phyloP scores from a whole-genome alignment of 2,329 filamentous ascomycete genomes.

The Claviceps sp. region DNA sequence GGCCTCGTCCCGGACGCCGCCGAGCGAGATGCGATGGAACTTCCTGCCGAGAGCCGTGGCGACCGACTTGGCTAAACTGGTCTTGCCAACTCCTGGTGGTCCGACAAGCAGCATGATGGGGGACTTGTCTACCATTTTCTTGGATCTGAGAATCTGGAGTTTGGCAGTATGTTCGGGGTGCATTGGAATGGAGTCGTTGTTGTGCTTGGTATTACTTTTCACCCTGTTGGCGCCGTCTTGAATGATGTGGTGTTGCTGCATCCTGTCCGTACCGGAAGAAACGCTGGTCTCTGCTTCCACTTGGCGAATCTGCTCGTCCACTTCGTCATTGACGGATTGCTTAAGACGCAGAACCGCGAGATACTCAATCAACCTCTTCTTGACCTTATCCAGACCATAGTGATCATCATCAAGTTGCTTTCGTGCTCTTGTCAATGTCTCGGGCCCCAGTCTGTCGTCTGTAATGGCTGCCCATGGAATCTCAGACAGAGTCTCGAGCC shows the following conservation, averaged over 20 bases:
- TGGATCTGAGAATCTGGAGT: slow-evolving; percentile 62
- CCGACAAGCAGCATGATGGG: slow-evolving; percentile 89
- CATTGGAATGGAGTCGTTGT: background rate
- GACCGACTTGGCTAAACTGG: slow-evolving; percentile 83
- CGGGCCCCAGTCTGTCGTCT: slow-evolving; percentile 70
- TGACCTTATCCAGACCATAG: slow-evolving; percentile 92
- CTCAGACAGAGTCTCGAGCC: slow-evolving; percentile 84
- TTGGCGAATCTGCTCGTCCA: slow-evolving; percentile 64
- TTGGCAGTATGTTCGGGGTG: slow-evolving; percentile 38
- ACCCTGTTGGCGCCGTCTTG: background rate
- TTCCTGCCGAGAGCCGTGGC: slow-evolving; percentile 85
- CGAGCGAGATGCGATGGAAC: slow-evolving; percentile 93
- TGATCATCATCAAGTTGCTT: slow-evolving; percentile 93
- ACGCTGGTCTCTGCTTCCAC: slow-evolving; percentile 51
- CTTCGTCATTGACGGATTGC: slow-evolving; percentile 72
- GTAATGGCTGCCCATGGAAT: slow-evolving; percentile 84
- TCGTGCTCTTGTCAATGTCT: slow-evolving; percentile 65
- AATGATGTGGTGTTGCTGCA: background rate
- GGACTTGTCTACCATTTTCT: slow-evolving; percentile 85
- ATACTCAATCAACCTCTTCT: slow-evolving; percentile 91
- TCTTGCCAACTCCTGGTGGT: slow-evolving; percentile 91
- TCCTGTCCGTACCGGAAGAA: slow-evolving; percentile 23
- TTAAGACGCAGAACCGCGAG: slow-evolving; percentile 92
- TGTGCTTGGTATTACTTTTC: background rate
- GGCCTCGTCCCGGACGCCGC: slow-evolving; percentile 89